Conservation (phyloP, 768 basidiomycete species). For the Podaxis pistillaris region DNA sequence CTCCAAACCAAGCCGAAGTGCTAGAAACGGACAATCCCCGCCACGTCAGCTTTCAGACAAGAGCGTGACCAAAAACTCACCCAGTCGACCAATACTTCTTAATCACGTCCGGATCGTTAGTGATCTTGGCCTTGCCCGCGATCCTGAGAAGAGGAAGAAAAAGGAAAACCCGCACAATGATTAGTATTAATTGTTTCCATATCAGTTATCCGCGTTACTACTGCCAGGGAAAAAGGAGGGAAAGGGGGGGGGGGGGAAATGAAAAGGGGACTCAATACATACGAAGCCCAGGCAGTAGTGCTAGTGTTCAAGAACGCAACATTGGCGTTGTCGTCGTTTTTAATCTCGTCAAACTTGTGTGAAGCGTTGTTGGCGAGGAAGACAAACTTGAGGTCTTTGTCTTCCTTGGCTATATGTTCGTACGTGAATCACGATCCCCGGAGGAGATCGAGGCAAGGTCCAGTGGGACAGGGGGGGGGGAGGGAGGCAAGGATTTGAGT, state of each 20-base stretch:
- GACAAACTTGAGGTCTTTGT: slow-evolving; percentile 52
- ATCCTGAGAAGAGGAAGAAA: slow-evolving; percentile 38
- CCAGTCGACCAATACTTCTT: slow-evolving; percentile 61
- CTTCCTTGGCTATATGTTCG: slow-evolving; percentile 36
- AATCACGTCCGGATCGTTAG: slow-evolving; percentile 60
- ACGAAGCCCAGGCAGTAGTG: slow-evolving; percentile 76
- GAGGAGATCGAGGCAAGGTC: too few relatives aligned
- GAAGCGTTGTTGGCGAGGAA: slow-evolving; percentile 77
- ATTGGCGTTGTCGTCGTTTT: slow-evolving; percentile 76
- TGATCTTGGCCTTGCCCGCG: slow-evolving; percentile 68
- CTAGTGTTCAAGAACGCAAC: slow-evolving; percentile 71
- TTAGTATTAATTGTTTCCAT: not conserved
- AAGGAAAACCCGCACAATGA: not conserved
- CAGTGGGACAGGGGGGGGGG: not conserved
- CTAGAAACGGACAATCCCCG: slow-evolving; percentile 30
- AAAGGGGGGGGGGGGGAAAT: not conserved
- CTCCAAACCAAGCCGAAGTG: slow-evolving; percentile 78
- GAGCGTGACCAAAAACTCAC: slow-evolving; percentile 31
- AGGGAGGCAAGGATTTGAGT: not conserved
- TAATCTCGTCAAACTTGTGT: slow-evolving; percentile 73
- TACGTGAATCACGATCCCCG: too few relatives aligned
- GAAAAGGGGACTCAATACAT: slow-evolving; percentile 17
- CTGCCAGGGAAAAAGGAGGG: not conserved
- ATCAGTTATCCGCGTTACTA: too few relatives aligned
- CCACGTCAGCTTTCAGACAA: not conserved